Conservation (phyloP, 2,329 filamentous ascomycete genomes). For the Macrophomina pseudophaseolina region DNA sequence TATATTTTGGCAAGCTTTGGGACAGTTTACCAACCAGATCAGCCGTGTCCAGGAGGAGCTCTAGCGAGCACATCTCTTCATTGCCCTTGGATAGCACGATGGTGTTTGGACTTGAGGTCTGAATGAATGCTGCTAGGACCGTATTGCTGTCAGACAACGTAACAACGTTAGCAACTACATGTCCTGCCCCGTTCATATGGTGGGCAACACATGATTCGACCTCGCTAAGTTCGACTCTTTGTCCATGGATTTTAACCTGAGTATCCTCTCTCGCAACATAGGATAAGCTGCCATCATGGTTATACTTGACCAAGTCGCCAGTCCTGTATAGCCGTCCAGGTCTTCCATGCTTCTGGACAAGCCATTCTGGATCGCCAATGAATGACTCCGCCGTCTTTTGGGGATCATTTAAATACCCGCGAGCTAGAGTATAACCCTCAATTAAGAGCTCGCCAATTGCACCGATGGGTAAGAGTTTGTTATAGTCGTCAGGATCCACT, state of each 20-base stretch:
- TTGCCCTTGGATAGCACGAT: too few species aligned
- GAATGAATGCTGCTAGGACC: too few species aligned
- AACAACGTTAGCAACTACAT: background rate
- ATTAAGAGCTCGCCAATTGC: conserved; percentile 60
- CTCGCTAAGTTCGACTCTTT: conserved; percentile 29
- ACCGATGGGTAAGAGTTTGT: conserved; percentile 40
- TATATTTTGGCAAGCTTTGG: too few species aligned
- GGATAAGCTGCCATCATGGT: conserved; percentile 39
- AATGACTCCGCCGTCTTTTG: conserved; percentile 35
- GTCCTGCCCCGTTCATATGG: background rate
- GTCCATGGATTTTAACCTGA: background rate
- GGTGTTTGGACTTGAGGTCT: too few species aligned
- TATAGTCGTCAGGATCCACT: conserved; percentile 35
- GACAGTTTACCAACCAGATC: too few species aligned
- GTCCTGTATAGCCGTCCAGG: conserved; percentile 37
- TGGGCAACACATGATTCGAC: background rate
- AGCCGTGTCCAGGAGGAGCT: too few species aligned
- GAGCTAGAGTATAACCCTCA: conserved; percentile 59
- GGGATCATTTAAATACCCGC: conserved; percentile 37
- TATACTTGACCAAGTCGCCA: conserved; percentile 44
- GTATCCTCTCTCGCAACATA: background rate
- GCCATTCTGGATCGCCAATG: conserved; percentile 37
- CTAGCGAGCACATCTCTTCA: too few species aligned
- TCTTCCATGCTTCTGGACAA: background rate
- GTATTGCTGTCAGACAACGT: too few species aligned